A percentile compares a stretch with the other conserved stretches of the same genome.
Evolutionary conservation across 2,329 filamentous ascomycete genomes (phyloP).

Genomic region (Purpureocillium lavendulum): DNA sequence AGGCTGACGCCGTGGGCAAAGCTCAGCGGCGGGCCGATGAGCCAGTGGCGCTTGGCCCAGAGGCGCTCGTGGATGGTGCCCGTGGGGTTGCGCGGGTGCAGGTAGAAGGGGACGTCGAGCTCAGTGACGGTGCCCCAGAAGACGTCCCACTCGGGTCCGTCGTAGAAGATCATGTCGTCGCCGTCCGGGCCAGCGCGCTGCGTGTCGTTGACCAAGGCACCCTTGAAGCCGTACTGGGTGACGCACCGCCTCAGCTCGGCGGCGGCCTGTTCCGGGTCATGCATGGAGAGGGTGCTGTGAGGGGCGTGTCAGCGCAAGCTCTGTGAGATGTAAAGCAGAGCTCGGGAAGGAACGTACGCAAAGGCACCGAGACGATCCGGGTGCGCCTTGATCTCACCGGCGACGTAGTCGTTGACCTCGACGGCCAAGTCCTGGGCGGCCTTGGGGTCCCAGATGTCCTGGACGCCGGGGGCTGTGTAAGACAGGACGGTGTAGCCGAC

Average conservation of each 20-base stretch:
- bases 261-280: slow-evolving; percentile 40
- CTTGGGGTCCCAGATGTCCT: slow-evolving; percentile 32
- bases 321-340: not conserved
- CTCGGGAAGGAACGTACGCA: slow-evolving; percentile 20
- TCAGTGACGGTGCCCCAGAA: slow-evolving; percentile 53
- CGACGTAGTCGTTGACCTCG: slow-evolving; percentile 33
- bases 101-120: slow-evolving; percentile 55
- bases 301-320: not conserved
- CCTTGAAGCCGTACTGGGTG: slow-evolving; percentile 51
- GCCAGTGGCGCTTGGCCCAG: slow-evolving; percentile 49
- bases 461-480: slow-evolving; percentile 39
- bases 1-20: slow-evolving; percentile 52
- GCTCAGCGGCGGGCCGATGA: slow-evolving; percentile 49
- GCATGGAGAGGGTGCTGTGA: slow-evolving; percentile 39
- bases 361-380: slow-evolving; percentile 37
- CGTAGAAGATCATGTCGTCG: slow-evolving; percentile 57
- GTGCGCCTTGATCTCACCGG: slow-evolving; percentile 25
- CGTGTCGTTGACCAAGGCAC: slow-evolving; percentile 53
- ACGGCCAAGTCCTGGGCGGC: slow-evolving; percentile 32
- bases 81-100: slow-evolving; percentile 52
- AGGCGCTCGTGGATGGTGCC: slow-evolving; percentile 49
- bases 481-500: slow-evolving; percentile 41
- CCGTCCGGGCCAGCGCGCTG: slow-evolving; percentile 50
- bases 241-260: slow-evolving; percentile 45
- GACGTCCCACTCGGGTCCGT: slow-evolving; percentile 48